Percentiles rank a stretch among this genome's conserved stretches.
Evolutionary conservation across 306 rosid genomes (phyloP).

Genomic region (Vicia sativa): DNA sequence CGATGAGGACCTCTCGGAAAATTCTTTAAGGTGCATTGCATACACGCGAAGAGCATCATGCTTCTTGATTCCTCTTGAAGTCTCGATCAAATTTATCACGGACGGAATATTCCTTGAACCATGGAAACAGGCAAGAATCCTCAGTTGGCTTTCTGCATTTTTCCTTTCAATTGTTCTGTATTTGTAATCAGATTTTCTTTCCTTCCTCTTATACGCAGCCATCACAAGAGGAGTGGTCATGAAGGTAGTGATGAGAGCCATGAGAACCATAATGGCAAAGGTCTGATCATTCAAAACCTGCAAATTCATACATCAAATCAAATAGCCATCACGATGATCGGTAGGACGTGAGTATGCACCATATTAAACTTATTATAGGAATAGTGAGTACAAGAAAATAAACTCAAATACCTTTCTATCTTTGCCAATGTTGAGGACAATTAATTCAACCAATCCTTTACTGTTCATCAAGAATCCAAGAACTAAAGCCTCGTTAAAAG

Average conservation of each 20-base stretch:
- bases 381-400: conserved; percentile 18
- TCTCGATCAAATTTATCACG: conserved; percentile 70
- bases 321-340: conserved; percentile 7
- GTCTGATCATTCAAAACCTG: conserved; percentile 95
- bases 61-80: conserved; percentile 73
- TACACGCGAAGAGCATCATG: conserved; percentile 66
- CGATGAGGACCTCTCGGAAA: conserved; percentile 84
- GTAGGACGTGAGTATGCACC: conserved; percentile 1
- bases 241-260: conserved; percentile 90
- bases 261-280: conserved; percentile 86
- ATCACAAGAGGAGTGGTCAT: conserved; percentile 79
- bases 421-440: conserved; percentile 90
- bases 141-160: conserved; percentile 54
- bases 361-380: conserved; percentile 25
- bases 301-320: conserved; percentile 30
- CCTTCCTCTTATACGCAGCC: conserved; percentile 57
- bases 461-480: conserved; percentile 88
- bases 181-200: conserved; percentile 53
- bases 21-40: conserved; percentile 84
- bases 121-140: conserved; percentile 74
- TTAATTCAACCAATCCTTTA: conserved; percentile 88
- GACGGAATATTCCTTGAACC: conserved; percentile 71
- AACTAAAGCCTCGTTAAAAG: conserved; percentile 67
- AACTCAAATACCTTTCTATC: conserved; percentile 69
- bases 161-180: conserved; percentile 62